These are phyloP conservation scores for Striga asiatica DNA, from an alignment of 257 asterid genomes.

Conservation along the genomic window DNA sequence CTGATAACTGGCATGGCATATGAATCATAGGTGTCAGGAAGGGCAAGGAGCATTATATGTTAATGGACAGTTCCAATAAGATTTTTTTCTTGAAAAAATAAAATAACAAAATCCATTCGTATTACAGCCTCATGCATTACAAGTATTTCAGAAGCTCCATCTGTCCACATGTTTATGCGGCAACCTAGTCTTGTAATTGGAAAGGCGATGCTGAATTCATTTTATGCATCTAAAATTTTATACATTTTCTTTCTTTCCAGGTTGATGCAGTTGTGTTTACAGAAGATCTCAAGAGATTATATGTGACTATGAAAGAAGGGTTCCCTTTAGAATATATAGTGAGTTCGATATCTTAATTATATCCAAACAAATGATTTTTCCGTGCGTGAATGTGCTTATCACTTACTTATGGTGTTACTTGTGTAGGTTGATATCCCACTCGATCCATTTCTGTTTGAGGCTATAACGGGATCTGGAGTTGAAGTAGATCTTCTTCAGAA, in stretches of 20 bases:
- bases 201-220: background rate
- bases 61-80: too few species aligned
- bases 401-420: conserved; percentile 17
- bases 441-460: conserved; percentile 92
- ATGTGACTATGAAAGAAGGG: conserved; percentile 93
- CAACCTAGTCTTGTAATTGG: conserved; percentile 1
- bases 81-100: too few species aligned
- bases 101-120: too few species aligned
- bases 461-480: conserved; percentile 76
- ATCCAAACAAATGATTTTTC: conserved; percentile 4
- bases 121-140: too few species aligned
- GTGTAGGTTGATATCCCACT: conserved; percentile 92
- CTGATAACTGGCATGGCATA: background rate
- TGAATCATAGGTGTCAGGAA: background rate
- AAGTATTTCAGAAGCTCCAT: conserved; percentile 14
- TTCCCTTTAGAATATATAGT: conserved; percentile 88
- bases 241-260: conserved; percentile 27
- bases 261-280: conserved; percentile 92
- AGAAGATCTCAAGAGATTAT: conserved; percentile 90
- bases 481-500: conserved; percentile 96
- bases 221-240: conserved; percentile 8
- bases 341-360: conserved; percentile 29
- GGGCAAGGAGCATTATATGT: too few species aligned
- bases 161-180: background rate
- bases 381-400: conserved; percentile 10